Percentiles rank a stretch among this genome's conserved stretches.
phyloP scores from a whole-genome alignment of 495 filamentous ascomycete genomes.

The Aspergillus cavernicola region DNA sequence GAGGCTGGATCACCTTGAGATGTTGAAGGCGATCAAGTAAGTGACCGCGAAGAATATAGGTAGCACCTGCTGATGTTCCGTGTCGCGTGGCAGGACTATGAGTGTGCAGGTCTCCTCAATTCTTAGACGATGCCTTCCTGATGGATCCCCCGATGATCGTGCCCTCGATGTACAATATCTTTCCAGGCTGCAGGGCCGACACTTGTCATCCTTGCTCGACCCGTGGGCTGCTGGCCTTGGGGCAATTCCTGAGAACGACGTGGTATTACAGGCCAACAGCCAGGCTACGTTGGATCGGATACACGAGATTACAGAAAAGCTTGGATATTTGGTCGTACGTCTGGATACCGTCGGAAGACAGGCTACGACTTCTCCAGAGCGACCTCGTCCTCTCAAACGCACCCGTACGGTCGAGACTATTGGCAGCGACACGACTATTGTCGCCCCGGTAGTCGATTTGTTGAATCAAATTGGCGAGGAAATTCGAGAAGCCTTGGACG shows the following conservation, averaged over 20 bases:
- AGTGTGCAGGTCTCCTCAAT: constrained; percentile 12
- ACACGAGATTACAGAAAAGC: constrained; percentile 3
- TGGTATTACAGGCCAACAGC: background rate
- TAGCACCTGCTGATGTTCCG: background rate
- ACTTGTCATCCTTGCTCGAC: constrained; percentile 1
- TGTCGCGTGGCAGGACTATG: background rate
- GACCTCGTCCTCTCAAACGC: background rate
- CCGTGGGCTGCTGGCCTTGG: background rate
- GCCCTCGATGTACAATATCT: constrained; percentile 7
- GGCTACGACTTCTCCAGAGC: background rate
- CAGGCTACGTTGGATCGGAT: constrained; percentile 8
- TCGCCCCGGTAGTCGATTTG: constrained; percentile 3
- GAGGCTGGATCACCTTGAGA: constrained; percentile 5
- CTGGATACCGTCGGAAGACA: background rate
- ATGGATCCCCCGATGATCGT: background rate
- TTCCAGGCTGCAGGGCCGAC: background rate
- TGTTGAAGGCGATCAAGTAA: constrained; percentile 10
- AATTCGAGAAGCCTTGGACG: constrained; percentile 6
- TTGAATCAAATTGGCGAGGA: constrained; percentile 10
- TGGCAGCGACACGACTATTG: background rate
- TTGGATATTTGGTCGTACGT: constrained; percentile 1
- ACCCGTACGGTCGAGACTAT: background rate
- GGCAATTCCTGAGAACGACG: constrained; percentile 8
- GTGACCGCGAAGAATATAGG: background rate
- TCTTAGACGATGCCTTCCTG: constrained; percentile 9